phyloP scores from a whole-genome alignment of 257 asterid genomes.

The Solanum chmielewskii region DNA sequence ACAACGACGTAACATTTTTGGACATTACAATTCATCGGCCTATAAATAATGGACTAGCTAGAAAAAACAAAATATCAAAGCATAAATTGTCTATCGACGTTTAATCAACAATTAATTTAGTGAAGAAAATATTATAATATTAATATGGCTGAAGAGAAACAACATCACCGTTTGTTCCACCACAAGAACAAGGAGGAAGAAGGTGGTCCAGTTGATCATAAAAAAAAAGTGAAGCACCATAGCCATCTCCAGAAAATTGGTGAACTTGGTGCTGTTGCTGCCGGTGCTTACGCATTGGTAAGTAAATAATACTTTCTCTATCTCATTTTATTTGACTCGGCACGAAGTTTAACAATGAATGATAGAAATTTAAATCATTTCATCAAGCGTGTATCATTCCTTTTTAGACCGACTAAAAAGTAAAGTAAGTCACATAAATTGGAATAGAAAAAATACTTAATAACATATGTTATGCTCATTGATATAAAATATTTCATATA shows the following conservation, averaged over 20 bases:
- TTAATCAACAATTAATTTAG: not conserved
- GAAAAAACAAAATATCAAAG: not conserved
- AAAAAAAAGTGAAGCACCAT: slow-evolving; percentile 12
- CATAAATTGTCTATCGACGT: not conserved
- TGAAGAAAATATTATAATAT: not conserved
- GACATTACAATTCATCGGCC: not conserved
- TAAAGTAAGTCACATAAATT: too few relatives aligned
- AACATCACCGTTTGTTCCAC: slow-evolving; percentile 29
- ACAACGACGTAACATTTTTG: not conserved
- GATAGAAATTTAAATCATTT: too few relatives aligned
- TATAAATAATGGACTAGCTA: not conserved
- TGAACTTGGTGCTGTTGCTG: slow-evolving; percentile 9
- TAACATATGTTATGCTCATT: too few relatives aligned
- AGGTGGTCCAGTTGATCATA: slow-evolving; percentile 1
- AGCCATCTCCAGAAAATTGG: slow-evolving; percentile 8
- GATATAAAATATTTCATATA: too few relatives aligned
- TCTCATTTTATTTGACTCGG: too few relatives aligned
- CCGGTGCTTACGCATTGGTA: slow-evolving; percentile 19
- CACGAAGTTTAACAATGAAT: too few relatives aligned
- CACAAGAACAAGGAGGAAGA: slow-evolving; percentile 13
- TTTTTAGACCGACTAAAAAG: too few relatives aligned
- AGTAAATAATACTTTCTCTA: not conserved
- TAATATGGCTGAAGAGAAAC: slow-evolving; percentile 22
- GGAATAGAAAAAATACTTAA: fast-evolving
- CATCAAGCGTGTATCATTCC: too few relatives aligned